Evolutionary conservation across 352 stramenopile species (phyloP).

Genomic region (Pelagophyceae sp.): DNA sequence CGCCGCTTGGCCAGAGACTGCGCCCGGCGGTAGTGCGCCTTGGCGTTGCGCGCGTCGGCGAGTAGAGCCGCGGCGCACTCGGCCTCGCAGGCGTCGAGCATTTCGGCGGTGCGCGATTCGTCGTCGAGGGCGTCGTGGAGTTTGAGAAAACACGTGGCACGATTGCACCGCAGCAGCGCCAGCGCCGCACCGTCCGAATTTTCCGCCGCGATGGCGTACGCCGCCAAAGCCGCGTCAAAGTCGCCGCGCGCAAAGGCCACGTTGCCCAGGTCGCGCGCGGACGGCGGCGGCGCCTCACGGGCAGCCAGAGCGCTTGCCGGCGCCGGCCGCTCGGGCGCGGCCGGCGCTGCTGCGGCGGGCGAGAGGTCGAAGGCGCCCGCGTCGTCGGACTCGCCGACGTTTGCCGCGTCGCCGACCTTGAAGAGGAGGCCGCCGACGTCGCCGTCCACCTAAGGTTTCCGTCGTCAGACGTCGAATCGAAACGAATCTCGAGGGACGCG

Average conservation of each 20-base stretch:
- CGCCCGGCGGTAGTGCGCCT: neutral
- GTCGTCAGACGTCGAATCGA: no score
- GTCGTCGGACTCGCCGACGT: neutral
- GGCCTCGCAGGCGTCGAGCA: neutral
- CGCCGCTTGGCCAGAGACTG: neutral
- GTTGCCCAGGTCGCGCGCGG: neutral
- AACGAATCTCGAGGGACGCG: no score
- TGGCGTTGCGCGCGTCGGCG: conserved; percentile 3
- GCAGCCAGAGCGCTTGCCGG: neutral
- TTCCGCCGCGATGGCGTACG: neutral
- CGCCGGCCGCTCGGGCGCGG: neutral
- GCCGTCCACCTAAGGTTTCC: neutral
- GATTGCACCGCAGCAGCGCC: neutral
- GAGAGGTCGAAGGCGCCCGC: conserved; percentile 10
- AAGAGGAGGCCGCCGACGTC: neutral
- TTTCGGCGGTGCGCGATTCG: neutral
- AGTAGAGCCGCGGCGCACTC: neutral
- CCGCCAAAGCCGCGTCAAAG: neutral
- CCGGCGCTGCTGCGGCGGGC: neutral
- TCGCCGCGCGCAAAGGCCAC: conserved; percentile 8
- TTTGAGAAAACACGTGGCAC: conserved; percentile 1
- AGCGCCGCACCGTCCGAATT: neutral
- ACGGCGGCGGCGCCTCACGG: neutral
- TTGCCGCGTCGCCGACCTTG: neutral
- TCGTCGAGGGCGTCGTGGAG: neutral